phyloP scores from a whole-genome alignment of 1,139 yeast genomes.

The Dujonia santamariae region DNA sequence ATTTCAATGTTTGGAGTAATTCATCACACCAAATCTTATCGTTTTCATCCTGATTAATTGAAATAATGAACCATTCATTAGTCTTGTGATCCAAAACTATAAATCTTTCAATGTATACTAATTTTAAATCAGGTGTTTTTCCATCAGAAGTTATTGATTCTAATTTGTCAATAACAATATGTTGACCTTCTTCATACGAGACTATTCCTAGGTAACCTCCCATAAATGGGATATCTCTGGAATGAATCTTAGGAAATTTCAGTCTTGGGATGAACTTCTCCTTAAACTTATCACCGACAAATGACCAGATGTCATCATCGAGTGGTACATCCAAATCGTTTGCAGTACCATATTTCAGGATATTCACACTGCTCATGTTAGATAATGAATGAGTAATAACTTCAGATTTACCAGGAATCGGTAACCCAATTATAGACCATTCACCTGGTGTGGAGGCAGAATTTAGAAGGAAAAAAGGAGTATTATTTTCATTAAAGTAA shows the following conservation, averaged over 20 bases:
- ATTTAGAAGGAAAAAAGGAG: constrained; percentile 58
- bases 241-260: constrained; percentile 14
- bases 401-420: constrained; percentile 48
- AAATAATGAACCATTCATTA: constrained; percentile 51
- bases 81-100: constrained; percentile 53
- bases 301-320: constrained; percentile 19
- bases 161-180: constrained; percentile 31
- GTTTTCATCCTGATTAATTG: constrained; percentile 36
- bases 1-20: constrained; percentile 13
- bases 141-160: constrained; percentile 23
- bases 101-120: constrained; percentile 68
- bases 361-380: constrained; percentile 19
- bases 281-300: constrained; percentile 22
- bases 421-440: constrained; percentile 84
- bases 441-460: constrained; percentile 81
- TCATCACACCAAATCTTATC: constrained; percentile 32
- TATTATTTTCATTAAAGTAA: constrained; percentile 14
- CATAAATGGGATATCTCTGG: constrained; percentile 60
- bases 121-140: constrained; percentile 67
- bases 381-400: constrained; percentile 67
- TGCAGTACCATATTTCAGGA: constrained; percentile 13
- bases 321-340: background rate
- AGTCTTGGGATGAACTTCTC: constrained; percentile 20
- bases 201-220: constrained; percentile 89
- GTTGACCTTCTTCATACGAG: constrained; percentile 81